Conservation (phyloP, 129 eudicot genomes). For the Artemisia tridentata region DNA sequence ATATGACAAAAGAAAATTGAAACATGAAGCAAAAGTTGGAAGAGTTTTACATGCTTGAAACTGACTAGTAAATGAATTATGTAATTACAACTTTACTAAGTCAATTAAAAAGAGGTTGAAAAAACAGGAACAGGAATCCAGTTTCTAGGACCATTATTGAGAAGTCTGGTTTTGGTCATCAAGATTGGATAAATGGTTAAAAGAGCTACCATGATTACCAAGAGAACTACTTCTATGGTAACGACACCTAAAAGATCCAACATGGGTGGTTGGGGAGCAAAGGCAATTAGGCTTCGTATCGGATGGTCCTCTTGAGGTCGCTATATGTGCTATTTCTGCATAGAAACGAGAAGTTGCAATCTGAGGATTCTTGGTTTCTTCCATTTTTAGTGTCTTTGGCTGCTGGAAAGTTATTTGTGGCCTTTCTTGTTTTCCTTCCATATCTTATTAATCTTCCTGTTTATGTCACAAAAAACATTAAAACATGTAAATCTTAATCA, state of each 20-base stretch:
- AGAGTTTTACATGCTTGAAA: not conserved
- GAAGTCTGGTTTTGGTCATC: constrained; percentile 20
- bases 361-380: constrained; percentile 31
- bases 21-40: not conserved
- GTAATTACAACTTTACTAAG: constrained; percentile 16
- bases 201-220: constrained; percentile 22
- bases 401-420: constrained; percentile 14
- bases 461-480: not conserved
- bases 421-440: constrained; percentile 33
- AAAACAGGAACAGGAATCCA: not conserved
- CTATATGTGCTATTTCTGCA: constrained; percentile 28
- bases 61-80: not conserved
- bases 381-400: constrained; percentile 16
- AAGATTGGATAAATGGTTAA: constrained; percentile 23
- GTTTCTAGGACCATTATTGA: not conserved
- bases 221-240: constrained; percentile 32
- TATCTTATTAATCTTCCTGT: constrained; percentile 12
- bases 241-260: constrained; percentile 43
- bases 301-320: constrained; percentile 10
- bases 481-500: too few relatives aligned
- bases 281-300: constrained; percentile 35
- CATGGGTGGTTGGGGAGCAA: constrained; percentile 42
- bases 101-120: not conserved
- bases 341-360: constrained; percentile 13
- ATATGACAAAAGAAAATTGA: not conserved